A percentile compares a stretch with the other conserved stretches of the same genome.
Evolutionary conservation across 495 filamentous ascomycete genomes (phyloP).

Genomic region (Tuber calosporum): DNA sequence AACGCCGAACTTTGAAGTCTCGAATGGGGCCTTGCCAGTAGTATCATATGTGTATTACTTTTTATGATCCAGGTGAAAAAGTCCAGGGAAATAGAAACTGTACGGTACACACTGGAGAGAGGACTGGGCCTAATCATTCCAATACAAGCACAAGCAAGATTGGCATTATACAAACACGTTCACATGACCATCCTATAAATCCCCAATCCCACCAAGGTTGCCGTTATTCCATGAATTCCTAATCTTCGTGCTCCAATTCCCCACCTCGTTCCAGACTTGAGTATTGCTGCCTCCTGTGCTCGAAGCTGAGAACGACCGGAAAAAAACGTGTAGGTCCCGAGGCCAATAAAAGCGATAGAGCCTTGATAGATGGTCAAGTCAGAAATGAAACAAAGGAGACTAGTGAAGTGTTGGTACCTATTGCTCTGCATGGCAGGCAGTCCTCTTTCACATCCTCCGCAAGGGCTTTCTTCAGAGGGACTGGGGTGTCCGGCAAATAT

Average conservation of each 20-base stretch:
- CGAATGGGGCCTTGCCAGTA: too few relatives aligned
- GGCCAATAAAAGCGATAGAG: slow-evolving; percentile 75
- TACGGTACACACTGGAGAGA: neutral
- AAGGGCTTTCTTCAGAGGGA: slow-evolving; percentile 24
- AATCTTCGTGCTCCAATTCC: slow-evolving; percentile 51
- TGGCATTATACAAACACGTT: neutral
- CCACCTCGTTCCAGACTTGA: slow-evolving; percentile 63
- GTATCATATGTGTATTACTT: too few relatives aligned
- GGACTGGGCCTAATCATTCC: neutral
- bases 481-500: slow-evolving; percentile 14
- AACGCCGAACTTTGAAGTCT: too few relatives aligned
- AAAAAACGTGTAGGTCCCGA: slow-evolving; percentile 78
- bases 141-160: neutral
- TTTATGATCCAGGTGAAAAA: neutral
- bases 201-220: slow-evolving; percentile 35
- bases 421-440: slow-evolving; percentile 27
- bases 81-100: neutral
- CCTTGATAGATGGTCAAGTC: slow-evolving; percentile 48
- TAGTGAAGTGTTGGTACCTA: slow-evolving; percentile 17
- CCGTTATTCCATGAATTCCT: slow-evolving; percentile 38
- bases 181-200: slow-evolving; percentile 38
- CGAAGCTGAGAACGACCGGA: slow-evolving; percentile 71
- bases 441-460: slow-evolving; percentile 30
- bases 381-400: neutral
- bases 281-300: slow-evolving; percentile 60